Percentiles rank a stretch among this genome's conserved stretches.
phyloP scores from a whole-genome alignment of 805 yeast species.

The Candida sithepensis region DNA sequence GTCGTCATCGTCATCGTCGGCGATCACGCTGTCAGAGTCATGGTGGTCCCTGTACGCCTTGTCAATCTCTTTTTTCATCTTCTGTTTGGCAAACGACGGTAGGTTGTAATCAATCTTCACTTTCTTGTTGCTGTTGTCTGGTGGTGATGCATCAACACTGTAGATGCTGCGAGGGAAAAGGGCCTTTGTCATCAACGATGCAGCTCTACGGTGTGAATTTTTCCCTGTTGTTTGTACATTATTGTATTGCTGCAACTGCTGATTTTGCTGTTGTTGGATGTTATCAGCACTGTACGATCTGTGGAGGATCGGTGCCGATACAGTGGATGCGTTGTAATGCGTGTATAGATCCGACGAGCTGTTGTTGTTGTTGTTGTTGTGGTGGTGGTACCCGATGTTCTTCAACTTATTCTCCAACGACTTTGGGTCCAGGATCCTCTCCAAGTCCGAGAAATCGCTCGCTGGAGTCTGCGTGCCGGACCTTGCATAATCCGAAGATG shows the following conservation, averaged over 20 bases:
- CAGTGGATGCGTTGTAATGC: not conserved
- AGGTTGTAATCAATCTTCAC: constrained; percentile 13
- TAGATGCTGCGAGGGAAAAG: not conserved
- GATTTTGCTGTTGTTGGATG: not conserved
- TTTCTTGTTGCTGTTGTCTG: constrained; percentile 5
- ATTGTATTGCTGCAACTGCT: not conserved
- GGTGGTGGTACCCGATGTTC: constrained; percentile 7
- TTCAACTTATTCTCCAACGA: constrained; percentile 19
- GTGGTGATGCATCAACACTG: not conserved
- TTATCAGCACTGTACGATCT: constrained; percentile 19
- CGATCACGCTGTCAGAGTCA: not conserved
- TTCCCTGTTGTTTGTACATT: too few relatives aligned
- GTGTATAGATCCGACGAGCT: not conserved
- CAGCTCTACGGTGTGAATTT: constrained; percentile 7
- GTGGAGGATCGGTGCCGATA: constrained; percentile 7
- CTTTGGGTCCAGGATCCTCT: constrained; percentile 12
- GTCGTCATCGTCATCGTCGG: not conserved
- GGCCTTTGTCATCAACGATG: constrained; percentile 6
- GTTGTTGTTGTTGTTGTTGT: not conserved
- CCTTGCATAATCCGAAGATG: constrained; percentile 11
- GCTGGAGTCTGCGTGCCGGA: constrained; percentile 23
- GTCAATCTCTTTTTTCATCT: constrained; percentile 1
- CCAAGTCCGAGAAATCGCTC: constrained; percentile 14
- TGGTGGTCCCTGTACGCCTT: constrained; percentile 3
- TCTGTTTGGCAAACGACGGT: constrained; percentile 16